Evolutionary conservation across 306 rosid genomes (phyloP).

Genomic region (Sindora glabra): DNA sequence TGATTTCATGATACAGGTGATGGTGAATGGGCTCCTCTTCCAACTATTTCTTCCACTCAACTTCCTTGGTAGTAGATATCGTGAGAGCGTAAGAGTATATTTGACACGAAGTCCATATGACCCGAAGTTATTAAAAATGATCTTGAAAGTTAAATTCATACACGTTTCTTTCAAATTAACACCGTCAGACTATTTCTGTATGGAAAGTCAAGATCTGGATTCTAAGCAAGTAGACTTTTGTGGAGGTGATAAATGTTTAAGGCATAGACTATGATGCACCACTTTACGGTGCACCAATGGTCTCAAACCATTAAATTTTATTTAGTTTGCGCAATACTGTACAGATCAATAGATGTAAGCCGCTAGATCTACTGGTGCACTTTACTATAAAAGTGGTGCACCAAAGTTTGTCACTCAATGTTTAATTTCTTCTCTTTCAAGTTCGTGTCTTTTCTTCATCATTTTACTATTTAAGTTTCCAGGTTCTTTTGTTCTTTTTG

Average conservation of each 20-base stretch:
- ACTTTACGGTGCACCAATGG: no score
- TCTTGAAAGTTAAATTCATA: not conserved
- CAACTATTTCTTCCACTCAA: conserved; percentile 95
- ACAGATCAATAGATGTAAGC: no score
- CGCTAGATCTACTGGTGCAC: no score
- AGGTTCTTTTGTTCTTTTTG: not conserved
- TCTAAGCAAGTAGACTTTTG: no score
- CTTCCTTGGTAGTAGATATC: conserved; percentile 95
- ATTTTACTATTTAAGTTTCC: not conserved
- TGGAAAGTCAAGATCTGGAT: not conserved
- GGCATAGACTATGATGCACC: no score
- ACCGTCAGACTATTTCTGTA: not conserved
- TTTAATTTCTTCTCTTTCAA: not conserved
- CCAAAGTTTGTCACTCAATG: not conserved
- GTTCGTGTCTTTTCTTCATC: not conserved
- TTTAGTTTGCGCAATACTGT: no score
- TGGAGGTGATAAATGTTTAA: no score
- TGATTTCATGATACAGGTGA: conserved; percentile 50
- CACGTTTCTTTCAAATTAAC: not conserved
- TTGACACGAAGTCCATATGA: conserved; percentile 95
- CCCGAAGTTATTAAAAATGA: conserved; percentile 23
- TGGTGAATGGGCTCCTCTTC: conserved; percentile 99
- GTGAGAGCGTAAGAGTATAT: conserved; percentile 88
- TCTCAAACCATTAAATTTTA: no score
- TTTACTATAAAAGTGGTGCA: no score